A percentile compares a stretch with the other conserved stretches of the same genome.
These are phyloP conservation scores for Grosmannia clavigera DNA, from an alignment of 2,329 filamentous ascomycete species.

Conservation along the genomic window DNA sequence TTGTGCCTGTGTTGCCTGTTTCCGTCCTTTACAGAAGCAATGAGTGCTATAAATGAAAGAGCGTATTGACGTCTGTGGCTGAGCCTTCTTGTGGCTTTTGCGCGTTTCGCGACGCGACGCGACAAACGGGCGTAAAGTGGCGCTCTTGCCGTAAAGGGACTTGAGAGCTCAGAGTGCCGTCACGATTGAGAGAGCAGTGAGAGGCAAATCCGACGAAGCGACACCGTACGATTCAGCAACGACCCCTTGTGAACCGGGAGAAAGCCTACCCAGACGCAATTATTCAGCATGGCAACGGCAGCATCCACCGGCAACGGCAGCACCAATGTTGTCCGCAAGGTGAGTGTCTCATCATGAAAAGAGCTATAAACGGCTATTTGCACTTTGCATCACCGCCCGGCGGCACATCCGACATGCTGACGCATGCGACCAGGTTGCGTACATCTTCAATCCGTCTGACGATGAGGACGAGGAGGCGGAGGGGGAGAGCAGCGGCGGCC, in stretches of 20 bases:
- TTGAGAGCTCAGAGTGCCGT: neutral
- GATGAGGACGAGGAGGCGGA: constrained; percentile 15
- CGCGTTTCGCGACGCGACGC: neutral
- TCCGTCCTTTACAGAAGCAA: too few species aligned
- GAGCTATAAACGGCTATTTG: neutral
- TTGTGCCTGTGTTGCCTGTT: too few species aligned
- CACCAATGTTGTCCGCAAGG: constrained; percentile 2
- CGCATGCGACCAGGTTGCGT: constrained; percentile 36
- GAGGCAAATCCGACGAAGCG: neutral
- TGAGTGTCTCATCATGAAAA: neutral
- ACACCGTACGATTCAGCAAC: neutral
- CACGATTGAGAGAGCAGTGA: neutral
- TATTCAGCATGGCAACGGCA: neutral
- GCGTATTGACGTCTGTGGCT: neutral
- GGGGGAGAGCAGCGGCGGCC: neutral
- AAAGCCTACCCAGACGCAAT: neutral
- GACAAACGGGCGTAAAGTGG: neutral
- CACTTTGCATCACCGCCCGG: neutral
- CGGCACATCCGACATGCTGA: neutral
- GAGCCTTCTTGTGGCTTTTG: neutral
- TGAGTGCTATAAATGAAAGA: too few species aligned
- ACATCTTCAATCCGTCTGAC: constrained; percentile 45
- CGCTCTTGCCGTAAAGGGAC: neutral
- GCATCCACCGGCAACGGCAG: neutral
- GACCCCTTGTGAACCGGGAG: neutral